These are phyloP conservation scores for Saccharomyces kudriavzevii DNA, from an alignment of 805 yeast genomes.

Conservation along the genomic window DNA sequence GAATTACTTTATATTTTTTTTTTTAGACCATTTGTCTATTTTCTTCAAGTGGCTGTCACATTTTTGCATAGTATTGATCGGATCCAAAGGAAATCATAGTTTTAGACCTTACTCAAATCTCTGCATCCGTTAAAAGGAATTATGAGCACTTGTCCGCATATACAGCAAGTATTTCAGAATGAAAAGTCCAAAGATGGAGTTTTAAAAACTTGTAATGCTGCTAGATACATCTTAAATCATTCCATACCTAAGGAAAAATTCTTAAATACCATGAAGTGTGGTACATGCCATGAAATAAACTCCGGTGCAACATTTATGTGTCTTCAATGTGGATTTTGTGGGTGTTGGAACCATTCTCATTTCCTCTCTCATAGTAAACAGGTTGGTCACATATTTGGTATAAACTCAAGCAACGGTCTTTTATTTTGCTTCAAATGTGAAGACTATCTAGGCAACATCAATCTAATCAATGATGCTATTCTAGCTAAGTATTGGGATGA, in stretches of 20 bases:
- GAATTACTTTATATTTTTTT: neutral
- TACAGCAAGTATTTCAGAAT: conserved; percentile 28
- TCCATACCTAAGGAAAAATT: conserved; percentile 14
- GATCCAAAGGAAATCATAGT: neutral
- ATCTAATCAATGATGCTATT: conserved; percentile 28
- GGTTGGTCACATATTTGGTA: conserved; percentile 50
- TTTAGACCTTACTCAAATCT: neutral
- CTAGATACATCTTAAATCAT: conserved; percentile 19
- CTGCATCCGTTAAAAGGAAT: neutral
- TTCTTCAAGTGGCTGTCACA: neutral
- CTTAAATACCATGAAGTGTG: conserved; percentile 21
- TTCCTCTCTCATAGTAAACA: conserved; percentile 40
- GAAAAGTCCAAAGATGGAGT: conserved; percentile 23
- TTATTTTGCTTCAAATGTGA: conserved; percentile 75
- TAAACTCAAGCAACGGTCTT: conserved; percentile 60
- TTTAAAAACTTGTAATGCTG: conserved; percentile 21
- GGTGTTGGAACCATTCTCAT: conserved; percentile 50
- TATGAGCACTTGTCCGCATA: conserved; percentile 29
- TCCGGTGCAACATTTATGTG: conserved; percentile 47
- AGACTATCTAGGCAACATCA: conserved; percentile 57
- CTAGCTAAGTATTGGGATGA: conserved; percentile 25
- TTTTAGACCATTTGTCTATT: neutral
- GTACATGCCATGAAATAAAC: conserved; percentile 25
- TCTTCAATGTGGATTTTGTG: conserved; percentile 69
- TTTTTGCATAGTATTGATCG: neutral